These are phyloP conservation scores for Aureobasidium sp. DNA, from an alignment of 2,329 filamentous ascomycete species.

Conservation along the genomic window DNA sequence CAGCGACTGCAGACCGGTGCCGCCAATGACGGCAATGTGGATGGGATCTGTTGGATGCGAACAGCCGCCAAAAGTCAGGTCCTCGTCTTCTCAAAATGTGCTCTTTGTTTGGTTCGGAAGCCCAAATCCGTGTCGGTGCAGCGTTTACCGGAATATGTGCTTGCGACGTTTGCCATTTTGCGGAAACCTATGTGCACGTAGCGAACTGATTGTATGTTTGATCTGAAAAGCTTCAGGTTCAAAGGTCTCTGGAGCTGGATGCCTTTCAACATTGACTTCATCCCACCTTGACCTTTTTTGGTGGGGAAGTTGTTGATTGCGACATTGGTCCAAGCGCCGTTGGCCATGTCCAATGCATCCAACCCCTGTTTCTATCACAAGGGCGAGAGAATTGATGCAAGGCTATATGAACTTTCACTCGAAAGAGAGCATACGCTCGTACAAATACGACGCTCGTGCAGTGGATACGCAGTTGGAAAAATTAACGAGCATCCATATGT, in stretches of 20 bases:
- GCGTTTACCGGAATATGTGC: slow-evolving; percentile 24
- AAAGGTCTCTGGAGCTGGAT: background rate
- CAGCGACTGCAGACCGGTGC: slow-evolving; percentile 83
- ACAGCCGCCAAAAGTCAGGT: slow-evolving; percentile 9
- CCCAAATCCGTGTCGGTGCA: background rate
- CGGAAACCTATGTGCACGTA: slow-evolving; percentile 25
- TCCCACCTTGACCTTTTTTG: slow-evolving; percentile 9
- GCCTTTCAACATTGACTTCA: slow-evolving; percentile 1
- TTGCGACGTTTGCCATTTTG: slow-evolving; percentile 28
- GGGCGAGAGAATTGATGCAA: background rate
- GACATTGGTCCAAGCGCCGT: slow-evolving; percentile 1
- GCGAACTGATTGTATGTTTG: background rate
- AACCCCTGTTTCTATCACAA: background rate
- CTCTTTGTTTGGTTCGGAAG: background rate
- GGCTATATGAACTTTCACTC: background rate
- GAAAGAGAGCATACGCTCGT: too few relatives aligned
- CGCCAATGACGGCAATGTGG: slow-evolving; percentile 47
- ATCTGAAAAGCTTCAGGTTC: background rate
- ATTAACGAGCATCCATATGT: background rate
- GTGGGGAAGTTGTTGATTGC: background rate
- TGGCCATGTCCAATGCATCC: background rate
- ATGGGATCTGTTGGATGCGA: slow-evolving; percentile 32
- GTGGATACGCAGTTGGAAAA: background rate
- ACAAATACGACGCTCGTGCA: too few relatives aligned
- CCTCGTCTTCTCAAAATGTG: background rate